Percentiles rank a stretch among this genome's conserved stretches.
These are phyloP conservation scores for Aspergillus indologenus DNA, from an alignment of 495 filamentous ascomycete species.

Conservation along the genomic window DNA sequence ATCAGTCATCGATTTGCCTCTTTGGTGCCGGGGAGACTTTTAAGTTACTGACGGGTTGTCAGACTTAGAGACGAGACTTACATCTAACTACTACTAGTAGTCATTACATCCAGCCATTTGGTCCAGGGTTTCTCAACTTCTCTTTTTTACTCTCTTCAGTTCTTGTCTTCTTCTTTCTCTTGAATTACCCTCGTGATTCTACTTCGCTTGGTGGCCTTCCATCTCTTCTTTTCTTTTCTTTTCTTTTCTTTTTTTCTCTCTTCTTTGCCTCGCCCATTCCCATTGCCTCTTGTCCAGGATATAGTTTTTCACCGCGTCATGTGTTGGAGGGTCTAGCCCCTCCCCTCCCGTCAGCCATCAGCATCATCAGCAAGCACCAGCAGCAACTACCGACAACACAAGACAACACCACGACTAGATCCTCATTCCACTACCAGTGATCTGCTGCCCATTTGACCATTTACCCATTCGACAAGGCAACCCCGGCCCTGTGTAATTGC, in stretches of 20 bases:
- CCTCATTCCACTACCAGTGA: conserved; percentile 1
- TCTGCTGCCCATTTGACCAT: background rate
- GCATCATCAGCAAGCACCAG: conserved; percentile 4
- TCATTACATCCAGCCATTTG: background rate
- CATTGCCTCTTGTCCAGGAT: conserved; percentile 6
- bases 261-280: conserved; percentile 1
- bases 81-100: background rate
- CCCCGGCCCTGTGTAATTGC: background rate
- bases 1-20: background rate
- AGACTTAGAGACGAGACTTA: background rate
- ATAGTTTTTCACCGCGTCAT: conserved; percentile 22
- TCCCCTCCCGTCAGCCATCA: conserved; percentile 2
- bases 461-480: background rate
- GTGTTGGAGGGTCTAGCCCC: conserved; percentile 36
- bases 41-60: background rate
- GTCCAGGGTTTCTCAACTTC: background rate
- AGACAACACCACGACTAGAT: conserved; percentile 4
- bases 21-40: background rate
- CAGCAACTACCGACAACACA: conserved; percentile 4
- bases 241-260: conserved; percentile 8
- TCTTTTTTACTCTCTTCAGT: background rate
- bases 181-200: background rate
- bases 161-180: background rate
- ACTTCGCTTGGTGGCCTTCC: background rate
- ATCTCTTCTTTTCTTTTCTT: conserved; percentile 3